Base-by-base conservation (phyloP, 306 rosid species). In the Mimosa pudica region DNA sequence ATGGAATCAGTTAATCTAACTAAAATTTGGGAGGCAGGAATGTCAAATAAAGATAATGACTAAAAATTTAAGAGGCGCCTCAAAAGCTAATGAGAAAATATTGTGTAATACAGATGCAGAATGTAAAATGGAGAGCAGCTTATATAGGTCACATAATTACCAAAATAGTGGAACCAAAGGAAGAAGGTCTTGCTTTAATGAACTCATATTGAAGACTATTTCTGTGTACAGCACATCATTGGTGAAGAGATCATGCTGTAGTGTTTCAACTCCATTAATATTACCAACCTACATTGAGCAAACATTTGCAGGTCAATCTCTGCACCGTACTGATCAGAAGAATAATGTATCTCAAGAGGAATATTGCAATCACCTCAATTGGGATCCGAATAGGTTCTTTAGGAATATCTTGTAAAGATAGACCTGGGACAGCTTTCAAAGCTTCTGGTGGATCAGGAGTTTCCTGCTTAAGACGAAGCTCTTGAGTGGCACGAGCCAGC, bases 361-460 rank as follows among this genome's bases (percentile, higher is more conserved):
- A 77, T 17, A 66, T 33, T 63, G 67, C 32, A 64, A 74, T 80
- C 80, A 95, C 98, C 97, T 93, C 93, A 74, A 80, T 79, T 20
- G 99, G 99, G 87, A 93, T 72, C 57, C 20, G 65, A 83, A 77
- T 88, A 74, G 99, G 97, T 90, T 95, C 98, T 83, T 91, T 95
- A 68, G 99, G 97, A 86, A 95, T 95, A 86, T 95, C 99, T 61
- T 80, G 88, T 58, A 95, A 84, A 84, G 96, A 91, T 71, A 95
- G 96, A 84, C 99, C 80, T 68, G 99, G 99, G 87, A 95, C 99
- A 81, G 91, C 80, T 90, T 81, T 93, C 79, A 95, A 82, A 82
- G 96, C 99, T 87, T 95, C 99, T 18, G 98, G 97, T 54, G 94
- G 97, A 52, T 95, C 99, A 79, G 99, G 94, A 71, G 99, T 93